Percentiles rank a stretch among this genome's conserved stretches.
Evolutionary conservation across 257 asterid genomes (phyloP).

Genomic region (Ilex aquifolium): DNA sequence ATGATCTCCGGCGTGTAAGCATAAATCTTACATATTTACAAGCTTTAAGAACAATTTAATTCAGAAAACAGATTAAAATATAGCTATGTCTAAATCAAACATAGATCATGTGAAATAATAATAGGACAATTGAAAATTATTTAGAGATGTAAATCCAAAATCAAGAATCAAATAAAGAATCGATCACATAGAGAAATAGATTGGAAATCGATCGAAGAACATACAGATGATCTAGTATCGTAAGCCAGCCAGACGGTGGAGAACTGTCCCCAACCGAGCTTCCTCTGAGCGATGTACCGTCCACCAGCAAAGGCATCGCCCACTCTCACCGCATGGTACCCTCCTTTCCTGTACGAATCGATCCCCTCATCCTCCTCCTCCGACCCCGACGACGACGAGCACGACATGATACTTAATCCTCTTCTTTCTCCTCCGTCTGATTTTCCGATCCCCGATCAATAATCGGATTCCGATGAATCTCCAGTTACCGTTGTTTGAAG

Average conservation of each 20-base stretch:
- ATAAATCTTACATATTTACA: background rate
- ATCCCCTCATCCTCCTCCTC: conserved; percentile 84
- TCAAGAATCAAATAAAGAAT: background rate
- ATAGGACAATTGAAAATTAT: background rate
- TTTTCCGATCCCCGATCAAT: too few relatives aligned
- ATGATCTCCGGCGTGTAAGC: background rate
- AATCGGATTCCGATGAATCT: too few relatives aligned
- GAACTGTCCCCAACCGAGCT: conserved; percentile 97
- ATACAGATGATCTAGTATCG: conserved; percentile 73
- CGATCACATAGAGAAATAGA: background rate
- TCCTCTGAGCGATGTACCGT: conserved; percentile 87
- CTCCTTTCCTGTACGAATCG: conserved; percentile 75
- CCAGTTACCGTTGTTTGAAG: too few relatives aligned
- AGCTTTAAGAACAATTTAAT: background rate
- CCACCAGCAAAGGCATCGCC: conserved; percentile 75
- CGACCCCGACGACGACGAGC: conserved; percentile 83
- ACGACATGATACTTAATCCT: conserved; percentile 35
- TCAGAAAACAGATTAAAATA: background rate
- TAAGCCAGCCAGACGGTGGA: conserved; percentile 98
- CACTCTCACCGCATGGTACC: conserved; percentile 81
- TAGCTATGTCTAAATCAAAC: background rate
- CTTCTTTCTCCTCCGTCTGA: too few relatives aligned
- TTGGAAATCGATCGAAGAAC: conserved; percentile 4
- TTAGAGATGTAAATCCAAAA: background rate
- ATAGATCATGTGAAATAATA: background rate